Evolutionary conservation across 257 asterid genomes (phyloP), one percentile per base, ranked within the genome.

Genomic region (Agastache rugosa): DNA sequence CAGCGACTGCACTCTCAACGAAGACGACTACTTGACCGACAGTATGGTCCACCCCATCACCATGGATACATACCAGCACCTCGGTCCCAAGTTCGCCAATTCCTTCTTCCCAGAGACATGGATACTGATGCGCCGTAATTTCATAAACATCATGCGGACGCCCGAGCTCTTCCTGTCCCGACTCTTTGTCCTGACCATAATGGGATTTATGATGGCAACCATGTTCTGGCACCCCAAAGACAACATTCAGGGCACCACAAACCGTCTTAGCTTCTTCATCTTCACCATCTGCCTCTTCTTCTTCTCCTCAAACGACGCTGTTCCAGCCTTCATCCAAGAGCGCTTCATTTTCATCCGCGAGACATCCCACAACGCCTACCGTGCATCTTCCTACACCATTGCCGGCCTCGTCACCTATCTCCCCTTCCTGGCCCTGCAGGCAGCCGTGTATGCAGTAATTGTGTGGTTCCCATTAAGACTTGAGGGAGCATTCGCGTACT

Each of bases 131-230:
- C 89, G 91, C 8, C 83, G 97, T 35, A 92, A 92, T 84, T 92
- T 87, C 82, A 85, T 78, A 76, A 92, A 81, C 86, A 92, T 92
- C 78, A 74, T 90, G 72, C 87, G 97, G 0, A 92, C 96, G 1
- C 97, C 94, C 1, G 97, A 92, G 81, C 97, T 92, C 47, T 92
- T 92, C 81, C 90, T 90, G 14, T 92, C 97, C 63, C 86, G 96
- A 3, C 91, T 92, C 2, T 53, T 90, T 20, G 97, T 92, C 77
- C 89, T 92, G 7, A 77, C 89, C 2, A 81, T 89, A 16, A 90
- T 92, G 97, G 97, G 93, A 10, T 22, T 88, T 80, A 90, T 92
- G 97, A 90, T 92, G 97, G 97, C 97, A 72, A 92, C 94, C 53
- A 84, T 92, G 97, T 88, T 92, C 75, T 78, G 79, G 85, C 79